Base-by-base conservation (phyloP, 352 stramenopile genomes). In the Blastocystis sp. region DNA sequence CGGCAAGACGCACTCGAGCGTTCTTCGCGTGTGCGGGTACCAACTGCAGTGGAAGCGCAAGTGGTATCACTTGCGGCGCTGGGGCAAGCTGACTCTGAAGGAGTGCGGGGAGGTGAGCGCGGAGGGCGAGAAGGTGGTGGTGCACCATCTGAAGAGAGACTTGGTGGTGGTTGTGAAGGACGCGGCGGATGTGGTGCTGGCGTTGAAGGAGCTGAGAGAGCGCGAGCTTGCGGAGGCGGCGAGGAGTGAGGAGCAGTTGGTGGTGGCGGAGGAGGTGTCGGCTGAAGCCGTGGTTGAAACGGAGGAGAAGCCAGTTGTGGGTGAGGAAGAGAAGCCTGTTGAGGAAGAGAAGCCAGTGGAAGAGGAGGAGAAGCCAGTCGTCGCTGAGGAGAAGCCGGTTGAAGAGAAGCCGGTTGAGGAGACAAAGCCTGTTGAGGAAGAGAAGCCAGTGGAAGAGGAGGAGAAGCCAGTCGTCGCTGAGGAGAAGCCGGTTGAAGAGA, bases 31-130 rank as follows among this genome's bases (percentile, higher is more conserved):
- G 37, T 3, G 21, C 26, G 31, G 41, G 65, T 33, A 29, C 21
- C 39, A 26, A 16, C 21, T 85, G 1, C 4, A 67, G 74, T 85
- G 74, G 74, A 85, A 85, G 61, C 51, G 74, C 31, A 31, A 67
- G 74, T 85, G 74, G 74, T 85, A 69, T 31, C 74, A 67, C 37
- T 26, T 85, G 10, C 16, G 29, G 9, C 59, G 61, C 2, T 74
- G 63, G 63, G 74, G 74, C 35, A 31, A 33, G 55, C 33, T 85
- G 21, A 21, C 41, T 26, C n/a, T 85, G 66, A 0, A 0, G 0
- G 2, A 35, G 24, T 31, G 37, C 6, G 50, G 35, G 16, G 33
- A 16, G 13, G 1, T 77, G 21, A 29, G 13, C 19, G 66, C 13
- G n/a, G 66, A 9, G 37, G 66, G 50, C 0, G 33, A 19, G n/a